These are phyloP conservation scores for Fraxinus pennsylvanica DNA, from an alignment of 257 asterid genomes.

Conservation along the genomic window DNA sequence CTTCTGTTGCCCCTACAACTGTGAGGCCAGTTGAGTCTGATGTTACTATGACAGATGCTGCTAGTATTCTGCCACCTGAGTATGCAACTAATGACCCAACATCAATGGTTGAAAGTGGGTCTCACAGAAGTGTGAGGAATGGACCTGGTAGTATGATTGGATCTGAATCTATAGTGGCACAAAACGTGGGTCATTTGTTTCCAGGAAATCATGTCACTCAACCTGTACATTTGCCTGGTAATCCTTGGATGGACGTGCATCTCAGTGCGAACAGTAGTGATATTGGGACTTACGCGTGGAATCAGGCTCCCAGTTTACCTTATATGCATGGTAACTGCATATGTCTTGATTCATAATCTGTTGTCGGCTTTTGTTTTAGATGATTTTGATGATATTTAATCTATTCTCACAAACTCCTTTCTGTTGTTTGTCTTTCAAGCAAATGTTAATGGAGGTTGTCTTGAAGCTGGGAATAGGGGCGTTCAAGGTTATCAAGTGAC, in stretches of 20 bases:
- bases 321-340: constrained; percentile 52
- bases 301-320: constrained; percentile 49
- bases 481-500: constrained; percentile 56
- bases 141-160: constrained; percentile 44
- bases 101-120: constrained; percentile 29
- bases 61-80: constrained; percentile 33
- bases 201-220: constrained; percentile 63
- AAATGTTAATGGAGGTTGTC: constrained; percentile 41
- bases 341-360: neutral
- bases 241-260: constrained; percentile 68
- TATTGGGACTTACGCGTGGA: constrained; percentile 52
- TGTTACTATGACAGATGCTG: constrained; percentile 30
- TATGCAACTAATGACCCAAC: constrained; percentile 42
- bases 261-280: constrained; percentile 51
- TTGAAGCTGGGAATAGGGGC: constrained; percentile 48
- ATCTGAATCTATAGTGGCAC: constrained; percentile 46
- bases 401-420: constrained; percentile 11
- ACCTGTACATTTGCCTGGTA: constrained; percentile 55
- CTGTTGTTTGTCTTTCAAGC: constrained; percentile 30
- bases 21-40: constrained; percentile 45
- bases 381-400: constrained; percentile 21
- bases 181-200: constrained; percentile 38
- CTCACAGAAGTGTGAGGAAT: constrained; percentile 47
- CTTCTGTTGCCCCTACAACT: constrained; percentile 45
- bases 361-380: neutral